These are phyloP conservation scores for Cylindrotheca fusiformis DNA, from an alignment of 108 stramenopile genomes.

Conservation along the genomic window DNA sequence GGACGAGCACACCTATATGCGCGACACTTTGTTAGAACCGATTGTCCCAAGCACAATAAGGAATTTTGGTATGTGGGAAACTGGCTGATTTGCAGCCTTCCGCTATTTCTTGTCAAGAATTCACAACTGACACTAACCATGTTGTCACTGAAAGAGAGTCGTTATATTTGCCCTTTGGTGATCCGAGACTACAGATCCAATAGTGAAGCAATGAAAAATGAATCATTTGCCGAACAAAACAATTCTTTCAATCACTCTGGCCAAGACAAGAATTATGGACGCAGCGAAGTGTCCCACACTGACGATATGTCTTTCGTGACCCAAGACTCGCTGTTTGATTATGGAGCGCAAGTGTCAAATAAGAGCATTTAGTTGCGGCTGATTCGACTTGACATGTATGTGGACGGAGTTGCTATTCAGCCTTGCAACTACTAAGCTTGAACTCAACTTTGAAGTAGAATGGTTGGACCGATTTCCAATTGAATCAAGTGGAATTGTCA, in stretches of 20 bases:
- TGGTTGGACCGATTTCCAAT: too few relatives aligned
- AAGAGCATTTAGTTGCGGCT: not conserved
- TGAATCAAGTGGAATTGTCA: too few relatives aligned
- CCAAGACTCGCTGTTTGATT: conserved; percentile 36
- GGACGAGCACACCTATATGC: conserved; percentile 61
- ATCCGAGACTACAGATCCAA: conserved; percentile 31
- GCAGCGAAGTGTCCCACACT: conserved; percentile 1
- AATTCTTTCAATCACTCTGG: too few relatives aligned
- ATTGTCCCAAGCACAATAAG: conserved; percentile 26
- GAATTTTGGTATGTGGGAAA: conserved; percentile 13
- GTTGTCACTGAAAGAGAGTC: too few relatives aligned
- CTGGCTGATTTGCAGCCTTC: too few relatives aligned
- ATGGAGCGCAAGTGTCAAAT: conserved; percentile 19
- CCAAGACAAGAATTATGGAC: not conserved
- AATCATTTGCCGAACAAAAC: not conserved
- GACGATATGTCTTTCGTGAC: conserved; percentile 33
- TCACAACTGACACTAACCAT: too few relatives aligned
- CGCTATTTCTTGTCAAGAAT: too few relatives aligned
- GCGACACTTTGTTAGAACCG: conserved; percentile 30
- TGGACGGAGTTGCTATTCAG: too few relatives aligned
- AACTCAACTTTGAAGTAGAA: too few relatives aligned
- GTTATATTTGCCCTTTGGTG: conserved; percentile 31
- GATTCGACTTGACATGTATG: too few relatives aligned
- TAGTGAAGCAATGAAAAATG: not conserved
- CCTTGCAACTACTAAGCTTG: too few relatives aligned